Evolutionary conservation across 345 rosid species (phyloP), one percentile per base, ranked within the genome.

Genomic region (Gossypium stocksii): DNA sequence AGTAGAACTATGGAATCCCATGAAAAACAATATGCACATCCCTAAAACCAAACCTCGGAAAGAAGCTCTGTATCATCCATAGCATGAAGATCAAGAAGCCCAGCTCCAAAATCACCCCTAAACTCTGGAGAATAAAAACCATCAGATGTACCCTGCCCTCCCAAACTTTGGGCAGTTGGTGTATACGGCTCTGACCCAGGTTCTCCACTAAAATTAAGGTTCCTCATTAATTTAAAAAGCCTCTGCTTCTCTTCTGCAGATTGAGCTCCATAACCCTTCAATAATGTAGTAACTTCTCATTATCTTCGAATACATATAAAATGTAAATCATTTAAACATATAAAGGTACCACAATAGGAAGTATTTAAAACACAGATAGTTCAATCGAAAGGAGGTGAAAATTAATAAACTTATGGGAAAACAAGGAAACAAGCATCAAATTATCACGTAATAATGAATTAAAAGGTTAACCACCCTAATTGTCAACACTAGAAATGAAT

Each of bases 41-140:
- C 72, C 60, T 59, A 46, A 59, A 74, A 71, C 27, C 78, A 72
- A 85, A 95, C 99, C 97, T 96, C 99, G 22, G 97, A 90, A 23
- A 96, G 86, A 85, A 96, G 97, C 85, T 91, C 98, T 2, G 97
- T 96, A 72, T 96, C 98, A 80, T 96, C 99, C 97, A 96, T 89
- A 52, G 97, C 94, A 80, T 96, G 98, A 77, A 96, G 99, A 86
- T 96, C 99, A 80, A 95, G 77, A 72, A 95, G 94, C 69, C 99
- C 99, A 77, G 97, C 97, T 77, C 98, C 99, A 89, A 93, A 90
- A 81, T 95, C 99, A 65, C 98, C 98, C 83, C 97, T 88, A 70
- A 95, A 90, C 57, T 95, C 99, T 0, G 96, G 89, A 71, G 99
- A 90, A 82, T 87, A 91, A 79, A 93, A 85, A 15, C 94, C 91